A percentile compares a stretch with the other conserved stretches of the same genome.
phyloP scores from a whole-genome alignment of 768 basidiomycete species.

The Cystobasidium onofrii region DNA sequence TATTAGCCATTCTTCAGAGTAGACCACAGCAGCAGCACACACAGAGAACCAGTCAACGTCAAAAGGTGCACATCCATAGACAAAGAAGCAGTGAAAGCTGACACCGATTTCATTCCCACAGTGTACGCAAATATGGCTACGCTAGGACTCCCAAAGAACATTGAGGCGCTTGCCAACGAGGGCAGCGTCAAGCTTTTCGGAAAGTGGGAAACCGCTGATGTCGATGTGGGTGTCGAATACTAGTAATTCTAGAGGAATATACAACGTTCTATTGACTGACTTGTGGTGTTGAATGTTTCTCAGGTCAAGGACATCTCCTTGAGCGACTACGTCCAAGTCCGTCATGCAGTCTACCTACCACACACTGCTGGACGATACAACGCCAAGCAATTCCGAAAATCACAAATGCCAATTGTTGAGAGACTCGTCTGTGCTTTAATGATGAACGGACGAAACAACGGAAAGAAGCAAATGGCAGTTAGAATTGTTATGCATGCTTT shows the following conservation, averaged over 20 bases:
- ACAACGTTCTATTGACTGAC: too few species aligned
- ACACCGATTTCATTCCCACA: not conserved
- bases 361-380: slow-evolving; percentile 99
- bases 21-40: not conserved
- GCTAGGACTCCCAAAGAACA: slow-evolving; percentile 41
- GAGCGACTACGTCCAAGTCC: slow-evolving; percentile 98
- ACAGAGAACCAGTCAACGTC: not conserved
- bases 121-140: slow-evolving; percentile 6
- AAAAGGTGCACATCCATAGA: not conserved
- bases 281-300: too few species aligned
- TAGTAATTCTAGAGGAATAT: not conserved
- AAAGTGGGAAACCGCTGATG: slow-evolving; percentile 81
- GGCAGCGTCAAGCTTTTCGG: slow-evolving; percentile 81
- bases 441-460: slow-evolving; percentile 99
- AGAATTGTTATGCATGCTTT: slow-evolving; percentile 99
- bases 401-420: slow-evolving; percentile 99
- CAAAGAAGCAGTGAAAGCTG: not conserved
- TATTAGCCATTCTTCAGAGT: too few species aligned
- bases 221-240: slow-evolving; percentile 58
- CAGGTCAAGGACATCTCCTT: slow-evolving; percentile 84
- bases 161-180: slow-evolving; percentile 47
- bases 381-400: slow-evolving; percentile 99
- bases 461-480: slow-evolving; percentile 97
- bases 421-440: slow-evolving; percentile 96
- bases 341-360: slow-evolving; percentile 85